Evolutionary conservation across 371 early-diverging fungal species (phyloP).

Genomic region (Zancudomyces culisetae): DNA sequence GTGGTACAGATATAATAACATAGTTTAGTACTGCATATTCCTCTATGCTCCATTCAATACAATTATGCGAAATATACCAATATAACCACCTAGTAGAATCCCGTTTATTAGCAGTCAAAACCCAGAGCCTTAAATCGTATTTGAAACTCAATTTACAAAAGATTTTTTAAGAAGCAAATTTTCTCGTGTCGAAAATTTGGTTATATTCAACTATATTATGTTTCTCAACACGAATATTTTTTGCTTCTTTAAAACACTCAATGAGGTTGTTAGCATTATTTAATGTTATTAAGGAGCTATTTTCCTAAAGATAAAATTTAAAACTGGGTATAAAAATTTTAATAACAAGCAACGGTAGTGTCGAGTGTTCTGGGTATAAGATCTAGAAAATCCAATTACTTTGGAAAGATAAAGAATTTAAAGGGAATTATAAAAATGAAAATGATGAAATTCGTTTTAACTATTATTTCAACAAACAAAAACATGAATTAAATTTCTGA

Average conservation of each 20-base stretch:
- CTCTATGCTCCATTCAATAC: conserved; percentile 63
- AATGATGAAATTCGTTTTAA: too few species aligned
- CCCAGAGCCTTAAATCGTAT: conserved; percentile 35
- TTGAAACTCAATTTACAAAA: conserved; percentile 45
- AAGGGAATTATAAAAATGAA: too few species aligned
- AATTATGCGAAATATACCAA: conserved; percentile 29
- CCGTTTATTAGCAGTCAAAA: conserved; percentile 29
- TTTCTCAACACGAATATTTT: background rate
- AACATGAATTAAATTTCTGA: too few species aligned
- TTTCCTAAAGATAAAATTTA: too few species aligned
- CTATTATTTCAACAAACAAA: too few species aligned
- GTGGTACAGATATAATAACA: conserved; percentile 40
- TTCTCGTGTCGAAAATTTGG: conserved; percentile 25
- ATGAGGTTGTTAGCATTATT: background rate
- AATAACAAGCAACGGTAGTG: too few species aligned
- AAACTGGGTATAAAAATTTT: too few species aligned
- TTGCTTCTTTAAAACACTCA: background rate
- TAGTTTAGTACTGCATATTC: conserved; percentile 4
- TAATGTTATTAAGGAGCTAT: too few species aligned
- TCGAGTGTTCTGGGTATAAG: too few species aligned
- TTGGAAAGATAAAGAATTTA: too few species aligned
- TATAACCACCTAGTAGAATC: conserved; percentile 9
- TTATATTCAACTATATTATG: conserved; percentile 28
- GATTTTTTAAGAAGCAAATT: conserved; percentile 40
- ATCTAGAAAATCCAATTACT: too few species aligned